phyloP scores from a whole-genome alignment of 257 asterid genomes.

The Pogostemon cablin region DNA sequence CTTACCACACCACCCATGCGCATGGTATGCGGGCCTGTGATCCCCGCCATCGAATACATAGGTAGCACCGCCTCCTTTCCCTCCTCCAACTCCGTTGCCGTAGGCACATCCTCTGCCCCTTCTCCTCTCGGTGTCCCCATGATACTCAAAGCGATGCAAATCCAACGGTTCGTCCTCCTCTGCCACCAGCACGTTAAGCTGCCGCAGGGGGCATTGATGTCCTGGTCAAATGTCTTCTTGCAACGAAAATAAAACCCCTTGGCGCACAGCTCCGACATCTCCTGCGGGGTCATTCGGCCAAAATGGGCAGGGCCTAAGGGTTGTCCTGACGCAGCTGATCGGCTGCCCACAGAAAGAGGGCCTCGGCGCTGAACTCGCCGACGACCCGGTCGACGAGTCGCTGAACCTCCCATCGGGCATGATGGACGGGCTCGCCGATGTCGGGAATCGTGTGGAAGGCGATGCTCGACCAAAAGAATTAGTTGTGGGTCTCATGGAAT shows the following conservation, averaged over 20 bases:
- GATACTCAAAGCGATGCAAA: no score
- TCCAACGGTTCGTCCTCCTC: no score
- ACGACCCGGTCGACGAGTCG: no score
- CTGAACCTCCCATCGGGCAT: not conserved
- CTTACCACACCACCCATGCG: not conserved
- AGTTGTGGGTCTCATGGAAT: no score
- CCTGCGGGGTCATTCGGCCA: not conserved
- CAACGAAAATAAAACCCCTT: constrained; percentile 2
- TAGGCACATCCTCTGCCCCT: no score
- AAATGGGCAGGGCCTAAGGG: not conserved
- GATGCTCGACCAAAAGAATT: not conserved
- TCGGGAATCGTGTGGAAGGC: not conserved
- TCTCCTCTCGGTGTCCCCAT: no score
- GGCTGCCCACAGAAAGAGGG: not conserved
- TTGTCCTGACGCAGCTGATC: not conserved
- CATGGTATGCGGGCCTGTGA: not conserved
- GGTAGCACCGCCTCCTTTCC: not conserved
- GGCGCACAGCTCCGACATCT: not conserved
- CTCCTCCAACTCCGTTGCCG: no score
- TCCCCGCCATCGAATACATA: not conserved
- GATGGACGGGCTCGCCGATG: not conserved
- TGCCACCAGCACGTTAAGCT: no score
- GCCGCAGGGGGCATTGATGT: no score
- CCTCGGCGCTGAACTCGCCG: not conserved
- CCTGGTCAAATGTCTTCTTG: not conserved